Percentiles rank a stretch among this genome's conserved stretches.
Evolutionary conservation across 225 moss, liverwort and hornwort species (phyloP).

Genomic region (Neckera pumila): DNA sequence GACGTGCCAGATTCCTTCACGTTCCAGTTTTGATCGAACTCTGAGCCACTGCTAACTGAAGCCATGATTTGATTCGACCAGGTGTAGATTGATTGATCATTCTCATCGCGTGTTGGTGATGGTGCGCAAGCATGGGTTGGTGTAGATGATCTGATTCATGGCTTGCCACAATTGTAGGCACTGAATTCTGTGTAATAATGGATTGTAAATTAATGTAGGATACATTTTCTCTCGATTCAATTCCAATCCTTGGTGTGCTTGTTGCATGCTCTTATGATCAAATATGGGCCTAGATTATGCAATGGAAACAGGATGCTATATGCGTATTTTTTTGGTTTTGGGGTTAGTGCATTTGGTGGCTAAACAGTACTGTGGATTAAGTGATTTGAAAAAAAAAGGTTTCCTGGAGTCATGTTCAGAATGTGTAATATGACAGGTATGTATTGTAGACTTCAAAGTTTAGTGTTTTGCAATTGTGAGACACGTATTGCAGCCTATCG

Average conservation of each 20-base stretch:
- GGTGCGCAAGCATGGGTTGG: not conserved
- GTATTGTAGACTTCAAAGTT: not conserved
- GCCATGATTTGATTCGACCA: not conserved
- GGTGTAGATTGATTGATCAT: not conserved
- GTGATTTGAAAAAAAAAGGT: not conserved
- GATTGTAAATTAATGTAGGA: not conserved
- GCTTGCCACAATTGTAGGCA: not conserved
- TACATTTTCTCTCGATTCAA: not conserved
- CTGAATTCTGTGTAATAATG: not conserved
- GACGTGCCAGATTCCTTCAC: not conserved
- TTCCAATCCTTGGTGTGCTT: not conserved
- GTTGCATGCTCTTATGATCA: not conserved
- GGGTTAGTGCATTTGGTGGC: not conserved
- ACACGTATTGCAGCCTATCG: not conserved
- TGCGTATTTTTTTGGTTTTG: not conserved
- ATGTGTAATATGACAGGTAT: not conserved
- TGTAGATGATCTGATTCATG: not conserved
- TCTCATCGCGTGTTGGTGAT: not conserved
- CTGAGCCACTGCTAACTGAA: not conserved
- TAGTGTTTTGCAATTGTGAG: not conserved
- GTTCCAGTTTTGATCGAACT: not conserved
- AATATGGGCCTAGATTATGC: not conserved
- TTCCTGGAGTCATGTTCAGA: not conserved
- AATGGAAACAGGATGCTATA: not conserved
- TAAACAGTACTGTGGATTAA: not conserved